A percentile compares a stretch with the other conserved stretches of the same genome.
phyloP scores from a whole-genome alignment of 2,329 filamentous ascomycete genomes.

The Aspergillus floridensis region DNA sequence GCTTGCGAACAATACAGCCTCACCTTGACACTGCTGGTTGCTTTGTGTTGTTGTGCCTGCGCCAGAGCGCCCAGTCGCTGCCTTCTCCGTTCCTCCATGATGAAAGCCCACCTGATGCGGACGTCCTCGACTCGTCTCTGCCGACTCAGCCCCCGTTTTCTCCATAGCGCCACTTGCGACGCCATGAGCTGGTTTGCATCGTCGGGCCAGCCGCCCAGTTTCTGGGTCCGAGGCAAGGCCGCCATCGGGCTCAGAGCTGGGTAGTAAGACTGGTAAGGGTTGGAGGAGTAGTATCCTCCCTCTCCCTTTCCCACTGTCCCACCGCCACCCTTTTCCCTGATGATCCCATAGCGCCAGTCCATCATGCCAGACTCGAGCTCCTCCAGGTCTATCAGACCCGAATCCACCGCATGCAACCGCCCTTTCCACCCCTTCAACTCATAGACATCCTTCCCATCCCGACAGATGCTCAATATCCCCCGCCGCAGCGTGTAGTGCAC shows the following conservation, averaged over 20 bases:
- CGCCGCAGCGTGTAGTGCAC: conserved; percentile 27
- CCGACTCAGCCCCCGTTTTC: conserved; percentile 2
- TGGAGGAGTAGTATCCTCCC: background rate
- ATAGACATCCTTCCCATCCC: conserved; percentile 27
- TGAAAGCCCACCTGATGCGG: conserved; percentile 11
- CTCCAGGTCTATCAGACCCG: background rate
- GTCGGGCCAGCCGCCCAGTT: conserved; percentile 3
- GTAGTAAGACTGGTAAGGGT: background rate
- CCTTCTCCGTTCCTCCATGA: conserved; percentile 12
- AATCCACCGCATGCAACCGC: conserved; percentile 8
- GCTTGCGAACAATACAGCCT: conserved; percentile 7
- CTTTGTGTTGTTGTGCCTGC: background rate
- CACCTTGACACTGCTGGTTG: conserved; percentile 1
- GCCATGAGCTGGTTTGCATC: conserved; percentile 7
- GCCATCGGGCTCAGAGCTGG: background rate
- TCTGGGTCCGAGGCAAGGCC: background rate
- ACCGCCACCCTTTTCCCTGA: background rate
- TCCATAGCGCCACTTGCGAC: conserved; percentile 15
- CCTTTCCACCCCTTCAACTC: conserved; percentile 28
- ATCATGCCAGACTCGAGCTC: background rate
- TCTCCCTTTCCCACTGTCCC: background rate
- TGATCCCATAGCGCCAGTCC: background rate
- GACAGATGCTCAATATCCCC: conserved; percentile 29
- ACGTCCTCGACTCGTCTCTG: conserved; percentile 8
- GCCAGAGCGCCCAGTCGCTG: conserved; percentile 4